phyloP scores from a whole-genome alignment of 2,329 filamentous ascomycete species.

The Talaromyces sp. region DNA sequence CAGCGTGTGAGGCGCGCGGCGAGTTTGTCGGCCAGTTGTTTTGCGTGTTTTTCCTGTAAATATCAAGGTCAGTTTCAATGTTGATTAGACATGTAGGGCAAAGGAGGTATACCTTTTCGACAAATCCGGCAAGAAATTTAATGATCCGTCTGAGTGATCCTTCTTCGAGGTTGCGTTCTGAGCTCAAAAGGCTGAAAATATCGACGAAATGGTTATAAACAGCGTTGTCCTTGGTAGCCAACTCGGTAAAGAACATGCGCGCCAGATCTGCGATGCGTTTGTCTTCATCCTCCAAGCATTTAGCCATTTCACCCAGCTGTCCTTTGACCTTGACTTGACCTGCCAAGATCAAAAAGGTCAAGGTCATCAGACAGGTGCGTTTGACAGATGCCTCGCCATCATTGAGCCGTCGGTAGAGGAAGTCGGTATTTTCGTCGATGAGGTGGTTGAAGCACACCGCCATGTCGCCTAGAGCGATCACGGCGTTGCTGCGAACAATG shows the following conservation, averaged over 20 bases:
- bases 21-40: conserved; percentile 87
- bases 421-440: conserved; percentile 98
- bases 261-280: conserved; percentile 89
- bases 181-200: conserved; percentile 91
- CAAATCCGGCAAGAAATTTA: conserved; percentile 89
- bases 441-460: conserved; percentile 99
- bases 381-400: conserved; percentile 88
- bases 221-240: conserved; percentile 96
- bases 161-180: conserved; percentile 75
- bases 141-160: conserved; percentile 82
- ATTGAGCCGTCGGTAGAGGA: conserved; percentile 87
- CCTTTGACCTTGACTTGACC: conserved; percentile 99
- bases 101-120: conserved; percentile 83
- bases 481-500: conserved; percentile 90
- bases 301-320: conserved; percentile 97
- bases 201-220: conserved; percentile 99
- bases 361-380: conserved; percentile 94
- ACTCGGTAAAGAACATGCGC: conserved; percentile 96
- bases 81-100: not conserved
- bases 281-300: conserved; percentile 95
- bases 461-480: conserved; percentile 97
- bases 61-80: not conserved
- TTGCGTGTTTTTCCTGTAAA: conserved; percentile 84
- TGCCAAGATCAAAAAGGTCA: conserved; percentile 94
- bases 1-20: conserved; percentile 80